These are phyloP conservation scores for Tanacetum coccineum DNA, from an alignment of 129 eudicot species.

Conservation along the genomic window DNA sequence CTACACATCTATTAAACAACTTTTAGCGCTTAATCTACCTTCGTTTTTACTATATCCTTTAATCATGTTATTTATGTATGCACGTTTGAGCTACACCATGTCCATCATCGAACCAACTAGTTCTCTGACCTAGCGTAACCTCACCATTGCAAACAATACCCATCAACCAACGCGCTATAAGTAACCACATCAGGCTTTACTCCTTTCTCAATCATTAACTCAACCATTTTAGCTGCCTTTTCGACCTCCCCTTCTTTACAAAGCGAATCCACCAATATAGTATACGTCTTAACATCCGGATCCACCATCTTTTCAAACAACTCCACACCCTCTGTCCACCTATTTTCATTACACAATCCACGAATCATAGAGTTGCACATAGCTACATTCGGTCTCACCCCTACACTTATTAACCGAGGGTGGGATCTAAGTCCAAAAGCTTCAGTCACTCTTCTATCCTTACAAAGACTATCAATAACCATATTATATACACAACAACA, in stretches of 20 bases:
- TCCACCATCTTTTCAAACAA: constrained; percentile 19
- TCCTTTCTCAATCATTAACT: constrained; percentile 7
- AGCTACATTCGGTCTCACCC: constrained; percentile 10
- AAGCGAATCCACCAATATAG: constrained; percentile 26
- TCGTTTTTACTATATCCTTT: constrained; percentile 17
- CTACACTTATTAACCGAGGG: constrained; percentile 7
- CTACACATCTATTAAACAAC: constrained; percentile 13
- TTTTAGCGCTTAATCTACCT: constrained; percentile 11
- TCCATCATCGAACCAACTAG: constrained; percentile 9
- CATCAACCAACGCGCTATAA: constrained; percentile 18
- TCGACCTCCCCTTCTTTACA: constrained; percentile 21
- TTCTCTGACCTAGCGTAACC: constrained; percentile 14
- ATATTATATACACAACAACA: constrained; percentile 20
- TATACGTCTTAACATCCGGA: constrained; percentile 20
- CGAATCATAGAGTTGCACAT: constrained; percentile 22
- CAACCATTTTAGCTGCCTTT: constrained; percentile 17
- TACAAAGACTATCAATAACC: constrained; percentile 26
- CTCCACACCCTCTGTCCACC: constrained; percentile 15
- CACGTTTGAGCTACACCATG: constrained; percentile 18
- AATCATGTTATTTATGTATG: constrained; percentile 21
- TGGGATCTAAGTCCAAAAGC: constrained; percentile 20
- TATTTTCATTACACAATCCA: constrained; percentile 18
- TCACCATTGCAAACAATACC: constrained; percentile 30
- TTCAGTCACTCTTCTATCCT: constrained; percentile 10
- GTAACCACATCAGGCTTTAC: constrained; percentile 18